phyloP scores from a whole-genome alignment of 2,329 filamentous ascomycete species.

The Waltergamsia citrina region DNA sequence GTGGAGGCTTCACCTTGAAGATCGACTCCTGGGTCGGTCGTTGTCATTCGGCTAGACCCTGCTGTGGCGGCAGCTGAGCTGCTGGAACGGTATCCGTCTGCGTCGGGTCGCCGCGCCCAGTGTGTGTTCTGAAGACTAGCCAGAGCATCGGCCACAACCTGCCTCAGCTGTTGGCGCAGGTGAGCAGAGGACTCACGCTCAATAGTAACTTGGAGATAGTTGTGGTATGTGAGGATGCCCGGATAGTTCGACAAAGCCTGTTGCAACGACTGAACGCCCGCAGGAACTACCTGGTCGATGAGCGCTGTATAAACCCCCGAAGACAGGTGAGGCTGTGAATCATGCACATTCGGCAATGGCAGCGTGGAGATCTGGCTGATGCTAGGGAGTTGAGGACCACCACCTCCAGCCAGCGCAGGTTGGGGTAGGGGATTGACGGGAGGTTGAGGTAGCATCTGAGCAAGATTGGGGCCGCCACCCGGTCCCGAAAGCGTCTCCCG shows the following conservation, averaged over 20 bases:
- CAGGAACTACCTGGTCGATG: conserved; percentile 43
- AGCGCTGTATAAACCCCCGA: conserved; percentile 34
- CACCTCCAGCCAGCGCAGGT: conserved; percentile 3
- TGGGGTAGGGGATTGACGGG: conserved; percentile 6
- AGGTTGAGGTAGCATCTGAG: conserved; percentile 6
- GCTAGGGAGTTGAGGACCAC: conserved; percentile 4
- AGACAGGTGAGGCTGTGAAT: conserved; percentile 5
- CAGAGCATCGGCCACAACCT: conserved; percentile 36
- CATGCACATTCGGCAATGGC: conserved; percentile 3
- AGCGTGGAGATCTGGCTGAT: conserved; percentile 1
- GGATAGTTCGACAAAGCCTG: conserved; percentile 37
- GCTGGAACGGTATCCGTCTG: neutral
- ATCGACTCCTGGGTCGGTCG: too few species aligned
- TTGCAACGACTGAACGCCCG: conserved; percentile 36
- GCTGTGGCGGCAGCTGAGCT: neutral
- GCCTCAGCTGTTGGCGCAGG: conserved; percentile 36
- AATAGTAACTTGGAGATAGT: conserved; percentile 39
- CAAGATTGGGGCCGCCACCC: neutral
- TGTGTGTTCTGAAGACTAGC: conserved; percentile 33
- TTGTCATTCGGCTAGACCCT: neutral
- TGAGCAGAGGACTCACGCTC: conserved; percentile 39
- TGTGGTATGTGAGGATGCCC: conserved; percentile 32
- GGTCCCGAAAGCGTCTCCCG: neutral
- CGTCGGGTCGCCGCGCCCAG: neutral
- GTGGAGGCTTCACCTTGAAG: too few species aligned